Conservation (phyloP, 1,284 basidiomycete genomes). For the Ceraceosorus bombacis region DNA sequence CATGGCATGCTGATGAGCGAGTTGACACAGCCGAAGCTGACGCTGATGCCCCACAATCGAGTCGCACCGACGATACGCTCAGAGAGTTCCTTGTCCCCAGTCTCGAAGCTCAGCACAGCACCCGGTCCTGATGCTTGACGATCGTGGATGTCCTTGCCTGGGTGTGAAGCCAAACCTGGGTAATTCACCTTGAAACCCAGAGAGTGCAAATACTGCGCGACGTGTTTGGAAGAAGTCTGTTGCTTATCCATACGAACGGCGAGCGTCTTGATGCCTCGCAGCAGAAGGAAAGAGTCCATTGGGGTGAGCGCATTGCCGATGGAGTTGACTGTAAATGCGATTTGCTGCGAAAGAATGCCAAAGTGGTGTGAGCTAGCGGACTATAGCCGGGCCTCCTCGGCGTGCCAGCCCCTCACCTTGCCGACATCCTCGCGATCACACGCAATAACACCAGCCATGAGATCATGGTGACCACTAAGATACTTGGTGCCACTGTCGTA, state of each 20-base stretch:
- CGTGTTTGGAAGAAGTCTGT: slow-evolving; percentile 71
- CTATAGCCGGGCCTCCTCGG: neutral
- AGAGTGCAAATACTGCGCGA: slow-evolving; percentile 76
- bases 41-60: slow-evolving; percentile 91
- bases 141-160: slow-evolving; percentile 76
- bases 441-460: slow-evolving; percentile 71
- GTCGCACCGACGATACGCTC: slow-evolving; percentile 88
- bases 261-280: slow-evolving; percentile 93
- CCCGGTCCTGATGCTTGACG: slow-evolving; percentile 71
- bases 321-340: slow-evolving; percentile 84
- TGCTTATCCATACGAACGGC: slow-evolving; percentile 94
- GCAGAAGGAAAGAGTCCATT: slow-evolving; percentile 71
- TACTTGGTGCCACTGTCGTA: slow-evolving; percentile 99
- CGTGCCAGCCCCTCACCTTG: slow-evolving; percentile 56
- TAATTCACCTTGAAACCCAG: slow-evolving; percentile 92
- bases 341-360: neutral
- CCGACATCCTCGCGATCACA: slow-evolving; percentile 86
- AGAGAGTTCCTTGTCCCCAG: slow-evolving; percentile 79
- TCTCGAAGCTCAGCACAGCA: slow-evolving; percentile 89
- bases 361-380: too few species aligned
- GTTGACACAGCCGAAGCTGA: slow-evolving; percentile 97
- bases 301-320: slow-evolving; percentile 94
- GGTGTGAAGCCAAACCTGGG: slow-evolving; percentile 78
- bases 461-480: slow-evolving; percentile 92
- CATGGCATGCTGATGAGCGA: slow-evolving; percentile 99